Evolutionary conservation across 2,329 filamentous ascomycete genomes (phyloP), one percentile per base, ranked within the genome.

Genomic region (Onygenales sp.): DNA sequence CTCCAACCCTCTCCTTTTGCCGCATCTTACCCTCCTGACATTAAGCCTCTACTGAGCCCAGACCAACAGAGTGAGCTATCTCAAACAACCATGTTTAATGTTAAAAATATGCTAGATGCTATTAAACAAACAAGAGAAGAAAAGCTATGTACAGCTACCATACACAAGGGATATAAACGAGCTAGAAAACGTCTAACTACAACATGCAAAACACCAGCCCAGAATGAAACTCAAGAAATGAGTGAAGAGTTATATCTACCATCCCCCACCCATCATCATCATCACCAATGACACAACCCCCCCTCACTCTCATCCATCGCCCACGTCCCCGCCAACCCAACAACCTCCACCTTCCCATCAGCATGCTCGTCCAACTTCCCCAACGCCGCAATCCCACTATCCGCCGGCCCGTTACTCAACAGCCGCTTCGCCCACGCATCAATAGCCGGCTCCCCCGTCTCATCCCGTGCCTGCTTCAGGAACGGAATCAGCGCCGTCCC

Each of bases 401-500:
- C 60, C 1, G 64, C 59, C 1, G 76, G 73, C 0, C 75, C 77
- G 53, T 79, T 80, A 57, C 74, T 81, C 21, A 85, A 70, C 42
- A 85, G 61, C 27, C 80, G 70, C 50, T 76, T 71, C 11, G 81
- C 81, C 82, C 82, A 85, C 1, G 75, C 74, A 61, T 84, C 81
- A 48, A 97, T 85, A 1, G 91, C 89, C 1, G 90, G 89, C 69
- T 97, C 92, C 13, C 88, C 88, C 0, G 93, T 98, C 76, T 98
- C 93, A 63, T 98, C 91, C 32, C 93, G 80, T 4, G 93, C 93
- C 71, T 98, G 93, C 71, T 97, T 96, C 56, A 98, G 75, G 71
- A 98, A 98, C 0, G 92, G 88, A 53, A 98, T 96, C 53, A 98
- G 75, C 0, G 91, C 88, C 0, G 93, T 97, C 13, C 93, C 93